Evolutionary conservation across 2,329 filamentous ascomycete species (phyloP).

Genomic region (Didymella glomerata): DNA sequence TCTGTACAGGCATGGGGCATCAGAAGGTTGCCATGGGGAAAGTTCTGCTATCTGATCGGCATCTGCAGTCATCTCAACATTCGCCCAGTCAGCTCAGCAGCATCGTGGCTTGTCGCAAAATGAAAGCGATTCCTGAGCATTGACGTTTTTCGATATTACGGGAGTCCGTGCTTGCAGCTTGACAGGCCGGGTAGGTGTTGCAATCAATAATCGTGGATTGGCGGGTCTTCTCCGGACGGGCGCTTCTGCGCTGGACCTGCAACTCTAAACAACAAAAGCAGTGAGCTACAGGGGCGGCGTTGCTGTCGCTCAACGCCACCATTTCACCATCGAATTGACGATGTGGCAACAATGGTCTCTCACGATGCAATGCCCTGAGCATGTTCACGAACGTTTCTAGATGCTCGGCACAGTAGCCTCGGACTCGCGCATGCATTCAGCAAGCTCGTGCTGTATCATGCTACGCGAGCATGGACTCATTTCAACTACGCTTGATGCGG

Average conservation of each 20-base stretch:
- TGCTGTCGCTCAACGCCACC: background rate
- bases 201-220: conserved; percentile 18
- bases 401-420: conserved; percentile 14
- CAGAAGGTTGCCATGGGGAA: background rate
- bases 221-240: conserved; percentile 5
- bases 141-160: conserved; percentile 18
- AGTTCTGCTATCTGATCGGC: background rate
- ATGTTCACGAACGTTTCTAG: conserved; percentile 3
- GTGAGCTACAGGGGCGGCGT: conserved; percentile 8
- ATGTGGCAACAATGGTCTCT: background rate
- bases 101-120: background rate
- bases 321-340: background rate
- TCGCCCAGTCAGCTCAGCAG: background rate
- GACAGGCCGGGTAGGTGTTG: conserved; percentile 4
- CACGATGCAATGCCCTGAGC: background rate
- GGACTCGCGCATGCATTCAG: conserved; percentile 18
- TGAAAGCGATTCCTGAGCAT: conserved; percentile 1
- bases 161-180: conserved; percentile 15
- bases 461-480: conserved; percentile 12
- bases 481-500: conserved; percentile 19
- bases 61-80: background rate
- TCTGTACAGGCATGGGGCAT: background rate
- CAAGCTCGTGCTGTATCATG: conserved; percentile 23
- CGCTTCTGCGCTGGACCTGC: conserved; percentile 9
- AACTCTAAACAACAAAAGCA: conserved; percentile 12